Percentiles rank a stretch among this genome's conserved stretches.
Evolutionary conservation across 2,329 filamentous ascomycete species (phyloP).

Genomic region (Monosporascus sp.): DNA sequence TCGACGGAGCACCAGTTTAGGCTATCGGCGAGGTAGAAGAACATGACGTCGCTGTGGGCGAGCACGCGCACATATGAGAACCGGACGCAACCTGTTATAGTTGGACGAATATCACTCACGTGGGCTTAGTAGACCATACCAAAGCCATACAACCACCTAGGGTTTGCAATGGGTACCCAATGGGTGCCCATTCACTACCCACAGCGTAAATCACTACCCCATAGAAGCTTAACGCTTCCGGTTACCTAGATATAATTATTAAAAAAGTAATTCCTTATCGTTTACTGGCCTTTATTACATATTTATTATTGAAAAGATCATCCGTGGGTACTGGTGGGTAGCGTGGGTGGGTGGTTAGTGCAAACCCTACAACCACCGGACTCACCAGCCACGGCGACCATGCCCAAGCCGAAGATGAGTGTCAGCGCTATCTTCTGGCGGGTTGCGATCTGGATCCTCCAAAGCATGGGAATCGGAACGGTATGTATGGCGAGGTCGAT

Average conservation of each 20-base stretch:
- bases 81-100: constrained; percentile 5
- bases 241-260: no score
- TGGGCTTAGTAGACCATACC: background rate
- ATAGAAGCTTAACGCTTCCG: no score
- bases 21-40: constrained; percentile 7
- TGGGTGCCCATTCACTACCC: no score
- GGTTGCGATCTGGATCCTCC: constrained; percentile 4
- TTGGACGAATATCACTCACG: background rate
- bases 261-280: no score
- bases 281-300: no score
- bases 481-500: constrained; percentile 7
- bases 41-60: constrained; percentile 5
- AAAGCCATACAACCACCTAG: no score
- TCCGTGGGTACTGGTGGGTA: no score
- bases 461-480: constrained; percentile 8
- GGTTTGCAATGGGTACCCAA: no score
- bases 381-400: constrained; percentile 7
- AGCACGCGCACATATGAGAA: constrained; percentile 8
- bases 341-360: no score
- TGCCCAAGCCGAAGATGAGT: constrained; percentile 5
- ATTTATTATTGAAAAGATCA: no score
- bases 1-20: constrained; percentile 10
- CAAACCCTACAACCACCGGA: no score
- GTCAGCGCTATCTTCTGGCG: constrained; percentile 3
- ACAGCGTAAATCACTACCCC: no score